phyloP scores from a whole-genome alignment of 2,329 filamentous ascomycete genomes.

The Cylindrodendrum hubeiense region DNA sequence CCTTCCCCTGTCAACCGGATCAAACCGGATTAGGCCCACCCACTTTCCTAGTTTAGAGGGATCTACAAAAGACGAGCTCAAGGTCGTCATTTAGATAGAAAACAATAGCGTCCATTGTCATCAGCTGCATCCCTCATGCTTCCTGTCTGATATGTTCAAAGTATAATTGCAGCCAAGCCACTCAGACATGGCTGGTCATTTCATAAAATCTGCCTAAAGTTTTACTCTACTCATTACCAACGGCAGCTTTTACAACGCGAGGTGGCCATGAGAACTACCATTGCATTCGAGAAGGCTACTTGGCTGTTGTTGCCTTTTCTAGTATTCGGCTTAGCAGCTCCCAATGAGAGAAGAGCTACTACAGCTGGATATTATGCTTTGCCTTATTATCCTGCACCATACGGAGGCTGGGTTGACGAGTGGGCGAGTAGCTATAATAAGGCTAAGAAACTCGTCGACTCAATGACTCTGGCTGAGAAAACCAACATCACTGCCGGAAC shows the following conservation, averaged over 20 bases:
- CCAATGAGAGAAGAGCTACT: constrained; percentile 5
- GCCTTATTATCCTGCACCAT: constrained; percentile 78
- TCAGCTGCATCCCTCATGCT: too few relatives aligned
- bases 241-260: not conserved
- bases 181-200: not conserved
- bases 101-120: too few relatives aligned
- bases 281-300: not conserved
- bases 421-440: constrained; percentile 80
- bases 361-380: constrained; percentile 54
- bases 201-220: not conserved
- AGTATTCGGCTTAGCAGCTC: constrained; percentile 8
- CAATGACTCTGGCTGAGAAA: constrained; percentile 86
- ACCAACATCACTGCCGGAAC: constrained; percentile 81
- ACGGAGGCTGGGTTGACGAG: constrained; percentile 76
- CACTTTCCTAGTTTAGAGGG: too few relatives aligned
- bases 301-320: constrained; percentile 8
- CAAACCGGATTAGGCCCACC: too few relatives aligned
- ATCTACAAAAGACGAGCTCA: too few relatives aligned
- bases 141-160: too few relatives aligned
- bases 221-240: not conserved
- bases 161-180: not conserved
- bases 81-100: too few relatives aligned
- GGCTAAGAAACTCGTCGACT: constrained; percentile 75
- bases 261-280: not conserved
- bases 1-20: too few relatives aligned